Evolutionary conservation across 441 rosid species (phyloP).

Genomic region (Gossypium aridum): DNA sequence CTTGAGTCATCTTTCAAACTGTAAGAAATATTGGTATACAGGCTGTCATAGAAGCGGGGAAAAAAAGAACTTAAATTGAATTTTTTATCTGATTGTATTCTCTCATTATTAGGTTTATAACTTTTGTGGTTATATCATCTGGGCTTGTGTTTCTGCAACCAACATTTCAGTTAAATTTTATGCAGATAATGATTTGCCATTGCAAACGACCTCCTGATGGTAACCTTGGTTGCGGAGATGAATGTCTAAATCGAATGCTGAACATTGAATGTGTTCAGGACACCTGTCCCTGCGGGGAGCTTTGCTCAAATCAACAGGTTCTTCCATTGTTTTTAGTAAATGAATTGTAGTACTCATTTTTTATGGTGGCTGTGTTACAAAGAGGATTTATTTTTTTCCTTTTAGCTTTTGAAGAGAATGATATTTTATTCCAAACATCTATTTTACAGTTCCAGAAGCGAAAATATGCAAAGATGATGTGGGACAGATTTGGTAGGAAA

Average conservation of each 20-base stretch:
- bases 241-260: conserved; percentile 90
- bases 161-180: conserved; percentile 11
- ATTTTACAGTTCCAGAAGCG: conserved; percentile 83
- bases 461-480: conserved; percentile 65
- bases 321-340: conserved; percentile 1
- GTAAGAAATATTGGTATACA: neutral
- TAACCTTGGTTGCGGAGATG: conserved; percentile 80
- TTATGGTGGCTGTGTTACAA: neutral
- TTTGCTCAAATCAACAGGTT: conserved; percentile 72
- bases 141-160: conserved; percentile 6
- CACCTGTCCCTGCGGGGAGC: conserved; percentile 88
- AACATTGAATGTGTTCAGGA: conserved; percentile 92
- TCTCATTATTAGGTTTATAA: neutral
- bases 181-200: conserved; percentile 93
- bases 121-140: conserved; percentile 3
- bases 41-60: neutral
- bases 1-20: neutral
- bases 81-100: neutral
- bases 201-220: conserved; percentile 65
- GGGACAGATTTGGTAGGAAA: conserved; percentile 85
- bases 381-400: conserved; percentile 3
- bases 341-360: neutral
- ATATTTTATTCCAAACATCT: conserved; percentile 20
- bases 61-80: neutral
- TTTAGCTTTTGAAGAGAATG: conserved; percentile 10